These are phyloP conservation scores for Microsporum canis DNA, from an alignment of 2,329 filamentous ascomycete genomes.

Conservation along the genomic window DNA sequence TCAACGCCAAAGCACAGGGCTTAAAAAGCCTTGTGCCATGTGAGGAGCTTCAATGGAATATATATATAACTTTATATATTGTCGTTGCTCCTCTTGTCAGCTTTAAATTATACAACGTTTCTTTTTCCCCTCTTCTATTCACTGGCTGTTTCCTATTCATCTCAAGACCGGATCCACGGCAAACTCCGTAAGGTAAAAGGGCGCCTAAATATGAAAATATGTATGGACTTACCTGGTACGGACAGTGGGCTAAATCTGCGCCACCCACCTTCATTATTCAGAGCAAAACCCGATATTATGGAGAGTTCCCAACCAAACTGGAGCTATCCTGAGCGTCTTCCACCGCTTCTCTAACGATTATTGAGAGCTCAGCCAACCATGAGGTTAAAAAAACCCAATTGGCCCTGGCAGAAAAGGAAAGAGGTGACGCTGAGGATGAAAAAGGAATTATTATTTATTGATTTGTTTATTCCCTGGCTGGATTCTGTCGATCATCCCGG, in stretches of 20 bases:
- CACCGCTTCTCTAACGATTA: background rate
- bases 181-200: background rate
- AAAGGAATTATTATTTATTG: conserved; percentile 4
- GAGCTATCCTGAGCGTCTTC: background rate
- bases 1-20: background rate
- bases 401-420: background rate
- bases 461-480: conserved; percentile 1
- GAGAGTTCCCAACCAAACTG: background rate
- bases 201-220: background rate
- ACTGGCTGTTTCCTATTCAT: background rate
- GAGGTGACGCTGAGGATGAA: background rate
- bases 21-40: background rate
- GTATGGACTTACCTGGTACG: background rate
- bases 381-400: background rate
- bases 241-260: background rate
- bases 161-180: background rate
- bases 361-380: background rate
- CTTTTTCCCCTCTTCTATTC: background rate
- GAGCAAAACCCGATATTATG: conserved; percentile 4
- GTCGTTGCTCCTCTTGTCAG: background rate
- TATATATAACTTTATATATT: background rate
- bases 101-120: background rate
- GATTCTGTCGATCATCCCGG: conserved; percentile 3
- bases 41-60: background rate
- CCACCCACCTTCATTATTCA: background rate